These are phyloP conservation scores for Saturnispora ahearnii DNA, from an alignment of 805 yeast genomes.

Conservation along the genomic window DNA sequence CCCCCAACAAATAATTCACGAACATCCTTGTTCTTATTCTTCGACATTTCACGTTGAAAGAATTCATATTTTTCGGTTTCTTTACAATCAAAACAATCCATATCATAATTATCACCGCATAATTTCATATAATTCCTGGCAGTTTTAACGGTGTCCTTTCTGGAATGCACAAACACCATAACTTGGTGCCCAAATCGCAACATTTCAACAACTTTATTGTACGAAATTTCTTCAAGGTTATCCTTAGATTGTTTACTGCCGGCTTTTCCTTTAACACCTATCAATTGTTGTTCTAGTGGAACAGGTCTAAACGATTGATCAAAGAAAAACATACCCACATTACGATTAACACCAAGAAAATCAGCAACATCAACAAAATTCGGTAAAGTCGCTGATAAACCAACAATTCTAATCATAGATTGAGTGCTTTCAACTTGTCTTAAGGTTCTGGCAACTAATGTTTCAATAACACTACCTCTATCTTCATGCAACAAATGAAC, in stretches of 20 bases:
- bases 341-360: constrained; percentile 82
- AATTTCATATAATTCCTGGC: constrained; percentile 61
- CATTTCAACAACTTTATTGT: constrained; percentile 64
- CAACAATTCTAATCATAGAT: constrained; percentile 87
- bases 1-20: constrained; percentile 74
- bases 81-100: constrained; percentile 49
- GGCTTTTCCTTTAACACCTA: constrained; percentile 82
- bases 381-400: constrained; percentile 89
- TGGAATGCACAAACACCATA: constrained; percentile 93
- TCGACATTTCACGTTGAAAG: constrained; percentile 56
- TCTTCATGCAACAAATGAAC: constrained; percentile 96
- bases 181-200: constrained; percentile 71
- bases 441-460: constrained; percentile 86
- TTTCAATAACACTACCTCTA: constrained; percentile 95
- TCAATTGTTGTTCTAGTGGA: constrained; percentile 77
- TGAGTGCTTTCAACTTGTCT: constrained; percentile 94
- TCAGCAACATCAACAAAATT: constrained; percentile 91
- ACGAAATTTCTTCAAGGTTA: constrained; percentile 65
- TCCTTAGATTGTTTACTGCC: constrained; percentile 66
- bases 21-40: constrained; percentile 68
- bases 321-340: constrained; percentile 88
- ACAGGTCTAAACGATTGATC: constrained; percentile 91
- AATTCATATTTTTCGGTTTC: constrained; percentile 33
- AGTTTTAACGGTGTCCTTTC: constrained; percentile 85
- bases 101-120: constrained; percentile 56